phyloP scores from a whole-genome alignment of 176 grass and related monocot genomes.

The Chloris gayana region DNA sequence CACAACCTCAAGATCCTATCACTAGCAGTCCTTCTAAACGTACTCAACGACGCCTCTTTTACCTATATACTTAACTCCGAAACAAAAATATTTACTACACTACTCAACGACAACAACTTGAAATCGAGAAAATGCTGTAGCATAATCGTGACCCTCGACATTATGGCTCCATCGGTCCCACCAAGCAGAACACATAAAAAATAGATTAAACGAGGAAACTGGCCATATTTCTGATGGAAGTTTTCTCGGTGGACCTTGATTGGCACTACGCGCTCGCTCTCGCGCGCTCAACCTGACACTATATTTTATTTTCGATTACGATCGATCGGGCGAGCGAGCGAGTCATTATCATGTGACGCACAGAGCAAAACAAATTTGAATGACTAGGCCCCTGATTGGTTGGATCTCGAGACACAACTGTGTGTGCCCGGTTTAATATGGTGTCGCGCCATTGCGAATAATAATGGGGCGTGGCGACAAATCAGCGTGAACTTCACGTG shows the following conservation, averaged over 20 bases:
- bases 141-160: not conserved
- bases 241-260: constrained; percentile 21
- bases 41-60: too few relatives aligned
- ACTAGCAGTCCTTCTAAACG: too few relatives aligned
- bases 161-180: not conserved
- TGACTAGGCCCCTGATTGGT: constrained; percentile 46
- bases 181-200: not conserved
- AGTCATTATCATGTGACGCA: constrained; percentile 44
- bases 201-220: constrained; percentile 9
- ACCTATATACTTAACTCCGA: too few relatives aligned
- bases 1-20: too few relatives aligned
- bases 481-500: not conserved
- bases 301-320: not conserved
- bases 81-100: too few relatives aligned
- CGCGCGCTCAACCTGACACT: not conserved
- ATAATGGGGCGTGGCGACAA: constrained; percentile 34
- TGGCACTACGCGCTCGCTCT: constrained; percentile 2
- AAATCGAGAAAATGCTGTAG: not conserved
- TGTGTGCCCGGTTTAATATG: constrained; percentile 14
- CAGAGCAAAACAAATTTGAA: constrained; percentile 47
- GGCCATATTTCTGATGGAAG: constrained; percentile 31
- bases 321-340: not conserved
- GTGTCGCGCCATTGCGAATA: not conserved
- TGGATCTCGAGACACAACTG: constrained; percentile 23
- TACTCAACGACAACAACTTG: too few relatives aligned